Evolutionary conservation across 352 stramenopile species (phyloP), one percentile per base, ranked within the genome.

Genomic region (Phytophthora sansomeana): DNA sequence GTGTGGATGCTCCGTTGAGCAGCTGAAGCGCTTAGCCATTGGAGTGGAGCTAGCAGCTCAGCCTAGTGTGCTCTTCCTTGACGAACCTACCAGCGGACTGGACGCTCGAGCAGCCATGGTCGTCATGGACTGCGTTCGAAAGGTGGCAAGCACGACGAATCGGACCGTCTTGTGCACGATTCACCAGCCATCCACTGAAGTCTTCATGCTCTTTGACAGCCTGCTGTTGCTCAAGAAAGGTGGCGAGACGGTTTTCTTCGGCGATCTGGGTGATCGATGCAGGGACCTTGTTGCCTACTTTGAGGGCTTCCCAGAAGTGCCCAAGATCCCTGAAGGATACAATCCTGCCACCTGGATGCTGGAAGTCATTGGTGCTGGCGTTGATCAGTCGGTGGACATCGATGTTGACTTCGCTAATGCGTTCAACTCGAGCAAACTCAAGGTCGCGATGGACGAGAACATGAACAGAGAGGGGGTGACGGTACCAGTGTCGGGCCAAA

Each of bases 41-140:
- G 93, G 89, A 44, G 82, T 98, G 6, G 94, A 98, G 49, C 69
- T 98, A n/a, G 89, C 94, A 4, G 87, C 84, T 14, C 83, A 91
- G 33, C 81, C 92, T 21, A 81, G 75, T 39, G 64, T 97, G 14
- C 56, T 98, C 6, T 97, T 98, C 72, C 53, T 89, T 2, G 90
- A 97, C 60, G 87, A 97, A 55, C 89, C 90, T 6, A 97, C 85
- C 33, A 90, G 72, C 48, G 92, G 92, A 24, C 59, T 98, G 16
- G 93, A 97, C 69, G 82, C 80, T 28, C 92, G 81, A 53, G 83
- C 75, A 16, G 91, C 93, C 8, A 85, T 94, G 29, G 69, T 91
- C 42, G 63, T 97, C n/a, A 91, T 97, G 59, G 75, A 92, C 17
- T 75, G 93, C 0, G 74, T 97, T 6, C 85, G 92, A 38, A 92